phyloP scores from a whole-genome alignment of 1,139 yeast genomes.

The Debaryomyces coudertii region DNA sequence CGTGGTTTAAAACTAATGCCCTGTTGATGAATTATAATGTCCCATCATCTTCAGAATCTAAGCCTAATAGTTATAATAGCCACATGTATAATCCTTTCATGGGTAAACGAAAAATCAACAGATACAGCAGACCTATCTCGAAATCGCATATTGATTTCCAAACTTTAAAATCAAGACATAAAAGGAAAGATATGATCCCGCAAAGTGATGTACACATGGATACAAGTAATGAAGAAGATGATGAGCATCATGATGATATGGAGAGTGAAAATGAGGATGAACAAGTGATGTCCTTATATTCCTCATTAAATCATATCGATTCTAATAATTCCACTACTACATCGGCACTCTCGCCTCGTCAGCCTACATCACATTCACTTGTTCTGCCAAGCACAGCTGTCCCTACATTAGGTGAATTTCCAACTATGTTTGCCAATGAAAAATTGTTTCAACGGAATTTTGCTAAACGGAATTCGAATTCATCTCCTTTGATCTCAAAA shows the following conservation, averaged over 20 bases:
- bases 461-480: slow-evolving; percentile 15
- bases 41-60: slow-evolving; percentile 9
- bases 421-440: slow-evolving; percentile 39
- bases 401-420: slow-evolving; percentile 51
- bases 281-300: slow-evolving; percentile 53
- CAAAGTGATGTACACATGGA: slow-evolving; percentile 9
- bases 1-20: slow-evolving; percentile 33
- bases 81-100: slow-evolving; percentile 24
- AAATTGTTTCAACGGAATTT: slow-evolving; percentile 32
- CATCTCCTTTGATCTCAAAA: slow-evolving; percentile 8
- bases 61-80: slow-evolving; percentile 27
- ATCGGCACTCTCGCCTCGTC: slow-evolving; percentile 29
- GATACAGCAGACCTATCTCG: slow-evolving; percentile 3
- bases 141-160: slow-evolving; percentile 12
- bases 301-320: slow-evolving; percentile 40
- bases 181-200: slow-evolving; percentile 12
- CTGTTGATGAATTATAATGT: slow-evolving; percentile 19
- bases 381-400: slow-evolving; percentile 25
- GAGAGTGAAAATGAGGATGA: slow-evolving; percentile 56
- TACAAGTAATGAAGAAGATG: slow-evolving; percentile 18
- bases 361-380: neutral
- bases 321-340: slow-evolving; percentile 16
- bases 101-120: slow-evolving; percentile 22
- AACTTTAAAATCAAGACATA: slow-evolving; percentile 11
- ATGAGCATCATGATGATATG: slow-evolving; percentile 24